Conservation (phyloP, 2,329 filamentous ascomycete genomes). For the Claviceps sorghi region DNA sequence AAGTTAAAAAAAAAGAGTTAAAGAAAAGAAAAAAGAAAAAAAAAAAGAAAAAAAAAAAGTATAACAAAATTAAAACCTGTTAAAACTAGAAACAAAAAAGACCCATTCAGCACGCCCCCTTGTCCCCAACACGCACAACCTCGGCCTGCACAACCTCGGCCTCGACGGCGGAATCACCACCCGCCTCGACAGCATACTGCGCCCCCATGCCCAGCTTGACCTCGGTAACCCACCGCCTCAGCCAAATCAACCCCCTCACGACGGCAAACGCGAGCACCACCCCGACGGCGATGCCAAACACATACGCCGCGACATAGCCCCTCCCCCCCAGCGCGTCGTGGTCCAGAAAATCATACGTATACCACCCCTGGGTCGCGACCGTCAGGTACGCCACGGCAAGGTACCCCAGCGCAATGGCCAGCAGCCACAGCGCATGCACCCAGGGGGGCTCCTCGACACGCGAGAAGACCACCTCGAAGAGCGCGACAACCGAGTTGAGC, state of each 20-base stretch:
- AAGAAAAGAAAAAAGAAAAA: not conserved
- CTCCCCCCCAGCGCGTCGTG: slow-evolving; percentile 33
- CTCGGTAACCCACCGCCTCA: slow-evolving; percentile 36
- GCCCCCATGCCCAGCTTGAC: slow-evolving; percentile 28
- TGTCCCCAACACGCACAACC: not conserved
- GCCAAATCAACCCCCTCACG: slow-evolving; percentile 34
- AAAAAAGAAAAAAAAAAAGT: not conserved
- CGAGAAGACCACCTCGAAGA: slow-evolving; percentile 61
- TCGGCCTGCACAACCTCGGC: slow-evolving; percentile 4
- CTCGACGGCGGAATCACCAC: slow-evolving; percentile 12
- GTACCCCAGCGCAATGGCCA: slow-evolving; percentile 59
- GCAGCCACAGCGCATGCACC: slow-evolving; percentile 51
- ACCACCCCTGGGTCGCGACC: slow-evolving; percentile 52
- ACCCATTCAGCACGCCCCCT: not conserved
- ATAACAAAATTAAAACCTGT: too few species aligned
- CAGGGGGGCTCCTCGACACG: slow-evolving; percentile 45
- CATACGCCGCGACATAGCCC: slow-evolving; percentile 46
- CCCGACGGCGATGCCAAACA: slow-evolving; percentile 41
- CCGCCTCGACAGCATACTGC: slow-evolving; percentile 21
- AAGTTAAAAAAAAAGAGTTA: not conserved
- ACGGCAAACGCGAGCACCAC: slow-evolving; percentile 38
- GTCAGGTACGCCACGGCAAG: slow-evolving; percentile 63
- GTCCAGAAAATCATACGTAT: slow-evolving; percentile 69
- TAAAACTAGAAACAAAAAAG: not conserved
- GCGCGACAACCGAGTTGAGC: slow-evolving; percentile 56